A percentile compares a stretch with the other conserved stretches of the same genome.
These are phyloP conservation scores for Gomphus sp. DNA, from an alignment of 1,284 basidiomycete genomes.

Conservation along the genomic window DNA sequence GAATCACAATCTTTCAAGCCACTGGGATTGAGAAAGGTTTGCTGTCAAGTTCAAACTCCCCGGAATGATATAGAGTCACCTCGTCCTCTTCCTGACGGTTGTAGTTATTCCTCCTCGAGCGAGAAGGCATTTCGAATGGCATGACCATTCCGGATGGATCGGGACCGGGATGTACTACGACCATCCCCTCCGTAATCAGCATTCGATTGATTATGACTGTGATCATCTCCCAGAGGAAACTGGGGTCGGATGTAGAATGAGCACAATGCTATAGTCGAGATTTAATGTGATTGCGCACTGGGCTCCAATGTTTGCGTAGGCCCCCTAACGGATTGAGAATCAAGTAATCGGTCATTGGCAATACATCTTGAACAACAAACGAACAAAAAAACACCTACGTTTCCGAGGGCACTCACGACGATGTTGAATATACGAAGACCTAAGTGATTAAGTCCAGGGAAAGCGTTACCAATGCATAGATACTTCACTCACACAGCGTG, in stretches of 20 bases:
- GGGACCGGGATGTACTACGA: not conserved
- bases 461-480: too few relatives aligned
- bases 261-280: not conserved
- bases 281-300: not conserved
- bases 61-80: too few relatives aligned
- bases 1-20: too few relatives aligned
- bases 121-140: not conserved
- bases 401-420: too few relatives aligned
- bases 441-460: too few relatives aligned
- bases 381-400: too few relatives aligned
- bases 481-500: too few relatives aligned
- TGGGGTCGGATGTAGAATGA: not conserved
- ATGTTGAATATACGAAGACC: too few relatives aligned
- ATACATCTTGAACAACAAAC: not conserved
- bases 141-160: not conserved
- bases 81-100: not conserved
- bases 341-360: not conserved
- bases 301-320: not conserved
- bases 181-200: not conserved
- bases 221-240: conserved; percentile 9
- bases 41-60: too few relatives aligned
- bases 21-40: too few relatives aligned
- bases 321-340: not conserved
- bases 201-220: conserved; percentile 3
- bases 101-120: not conserved